Conservation (phyloP, 768 basidiomycete species). For the Suillus variegatus region DNA sequence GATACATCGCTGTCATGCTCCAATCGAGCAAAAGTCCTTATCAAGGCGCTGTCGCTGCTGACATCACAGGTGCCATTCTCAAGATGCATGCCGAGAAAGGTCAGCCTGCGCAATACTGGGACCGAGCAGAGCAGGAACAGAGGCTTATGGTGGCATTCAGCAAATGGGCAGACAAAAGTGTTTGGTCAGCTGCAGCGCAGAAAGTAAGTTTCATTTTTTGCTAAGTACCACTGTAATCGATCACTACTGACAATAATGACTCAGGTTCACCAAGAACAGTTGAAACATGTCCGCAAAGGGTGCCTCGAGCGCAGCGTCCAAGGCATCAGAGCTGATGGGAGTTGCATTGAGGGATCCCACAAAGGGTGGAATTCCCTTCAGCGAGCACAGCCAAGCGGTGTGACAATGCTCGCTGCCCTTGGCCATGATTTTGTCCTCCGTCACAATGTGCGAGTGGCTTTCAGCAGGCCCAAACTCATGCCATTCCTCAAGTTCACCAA, state of each 20-base stretch:
- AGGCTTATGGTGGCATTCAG: background rate
- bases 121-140: too few species aligned
- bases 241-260: background rate
- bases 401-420: slow-evolving; percentile 17
- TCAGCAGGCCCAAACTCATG: background rate
- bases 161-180: background rate
- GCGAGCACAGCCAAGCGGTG: slow-evolving; percentile 21
- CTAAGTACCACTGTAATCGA: background rate
- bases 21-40: slow-evolving; percentile 13
- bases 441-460: slow-evolving; percentile 19
- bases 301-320: slow-evolving; percentile 22
- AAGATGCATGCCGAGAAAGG: slow-evolving; percentile 1
- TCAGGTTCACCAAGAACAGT: slow-evolving; percentile 28
- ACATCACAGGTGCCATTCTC: slow-evolving; percentile 16
- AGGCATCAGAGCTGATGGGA: slow-evolving; percentile 27
- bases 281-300: slow-evolving; percentile 29
- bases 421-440: slow-evolving; percentile 25
- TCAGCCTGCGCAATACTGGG: too few species aligned
- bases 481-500: slow-evolving; percentile 16
- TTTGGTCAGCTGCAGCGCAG: background rate
- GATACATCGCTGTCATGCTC: slow-evolving; percentile 15
- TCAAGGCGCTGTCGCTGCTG: slow-evolving; percentile 1
- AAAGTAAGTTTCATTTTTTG: background rate
- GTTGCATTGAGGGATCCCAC: slow-evolving; percentile 30
- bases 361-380: slow-evolving; percentile 30